phyloP scores from a whole-genome alignment of 768 basidiomycete genomes.

The Suillus subluteus region DNA sequence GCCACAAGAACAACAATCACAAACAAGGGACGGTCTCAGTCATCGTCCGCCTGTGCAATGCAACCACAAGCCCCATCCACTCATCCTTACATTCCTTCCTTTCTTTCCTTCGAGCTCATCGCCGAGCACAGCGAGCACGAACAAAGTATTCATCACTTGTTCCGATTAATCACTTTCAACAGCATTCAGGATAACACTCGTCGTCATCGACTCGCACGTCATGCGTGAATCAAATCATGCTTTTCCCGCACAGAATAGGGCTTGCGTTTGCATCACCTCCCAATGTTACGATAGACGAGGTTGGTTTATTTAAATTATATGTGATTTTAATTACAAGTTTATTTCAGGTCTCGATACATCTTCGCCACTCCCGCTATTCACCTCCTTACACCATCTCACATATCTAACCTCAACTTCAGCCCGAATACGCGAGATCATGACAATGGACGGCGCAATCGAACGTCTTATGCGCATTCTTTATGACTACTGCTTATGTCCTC shows the following conservation, averaged over 20 bases:
- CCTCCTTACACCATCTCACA: slow-evolving; percentile 93
- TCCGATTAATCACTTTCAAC: background rate
- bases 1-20: slow-evolving; percentile 36
- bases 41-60: slow-evolving; percentile 27
- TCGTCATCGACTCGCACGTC: slow-evolving; percentile 23
- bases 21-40: slow-evolving; percentile 33
- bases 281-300: slow-evolving; percentile 95
- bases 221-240: slow-evolving; percentile 98
- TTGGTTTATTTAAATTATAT: slow-evolving; percentile 41
- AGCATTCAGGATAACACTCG: slow-evolving; percentile 17
- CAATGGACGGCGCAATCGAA: slow-evolving; percentile 96
- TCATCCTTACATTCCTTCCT: slow-evolving; percentile 18
- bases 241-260: slow-evolving; percentile 93
- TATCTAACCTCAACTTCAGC: slow-evolving; percentile 98
- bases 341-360: slow-evolving; percentile 53
- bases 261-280: slow-evolving; percentile 91
- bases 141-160: slow-evolving; percentile 18
- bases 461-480: slow-evolving; percentile 91
- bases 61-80: slow-evolving; percentile 31
- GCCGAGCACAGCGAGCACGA: slow-evolving; percentile 4
- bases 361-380: slow-evolving; percentile 74
- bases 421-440: slow-evolving; percentile 97
- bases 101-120: slow-evolving; percentile 11
- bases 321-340: slow-evolving; percentile 11
- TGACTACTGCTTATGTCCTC: slow-evolving; percentile 84